These are phyloP conservation scores for Vanrija sp. DNA, from an alignment of 1,284 basidiomycete genomes.

Conservation along the genomic window DNA sequence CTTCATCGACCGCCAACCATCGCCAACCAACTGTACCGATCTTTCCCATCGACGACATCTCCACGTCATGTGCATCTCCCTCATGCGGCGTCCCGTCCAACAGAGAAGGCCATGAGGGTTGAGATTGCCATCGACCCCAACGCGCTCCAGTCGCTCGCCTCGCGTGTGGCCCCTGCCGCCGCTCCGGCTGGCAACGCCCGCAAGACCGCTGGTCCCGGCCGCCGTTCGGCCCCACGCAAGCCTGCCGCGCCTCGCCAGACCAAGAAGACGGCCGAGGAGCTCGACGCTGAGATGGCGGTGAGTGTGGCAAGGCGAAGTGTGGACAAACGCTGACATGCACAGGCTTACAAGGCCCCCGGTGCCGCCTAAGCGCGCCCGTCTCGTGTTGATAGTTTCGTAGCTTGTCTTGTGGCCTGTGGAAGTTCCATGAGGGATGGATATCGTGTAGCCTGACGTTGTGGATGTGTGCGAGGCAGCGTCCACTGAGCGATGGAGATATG, in stretches of 20 bases:
- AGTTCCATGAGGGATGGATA: too few species aligned
- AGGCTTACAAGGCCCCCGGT: slow-evolving; percentile 37
- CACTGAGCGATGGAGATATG: too few species aligned
- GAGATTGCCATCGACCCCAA: slow-evolving; percentile 92
- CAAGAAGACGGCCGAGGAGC: slow-evolving; percentile 56
- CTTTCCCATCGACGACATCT: neutral
- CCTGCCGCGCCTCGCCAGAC: slow-evolving; percentile 48
- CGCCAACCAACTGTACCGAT: neutral
- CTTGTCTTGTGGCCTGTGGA: too few species aligned
- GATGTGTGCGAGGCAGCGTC: too few species aligned
- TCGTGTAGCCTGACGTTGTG: too few species aligned
- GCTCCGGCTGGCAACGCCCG: slow-evolving; percentile 44
- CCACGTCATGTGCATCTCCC: neutral
- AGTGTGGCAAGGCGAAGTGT: slow-evolving; percentile 61
- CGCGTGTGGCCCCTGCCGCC: slow-evolving; percentile 50
- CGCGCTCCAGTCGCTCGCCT: slow-evolving; percentile 64
- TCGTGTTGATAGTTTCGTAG: neutral
- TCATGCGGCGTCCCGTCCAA: slow-evolving; percentile 15
- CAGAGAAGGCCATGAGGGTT: slow-evolving; percentile 97
- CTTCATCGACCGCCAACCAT: neutral
- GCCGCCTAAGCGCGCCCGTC: neutral
- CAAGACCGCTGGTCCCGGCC: slow-evolving; percentile 51
- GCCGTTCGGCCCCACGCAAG: slow-evolving; percentile 50
- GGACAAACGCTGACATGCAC: neutral
- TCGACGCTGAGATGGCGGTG: slow-evolving; percentile 64